These are phyloP conservation scores for Anthoceros angustus DNA, from an alignment of 225 moss, liverwort and hornwort genomes.

Conservation along the genomic window DNA sequence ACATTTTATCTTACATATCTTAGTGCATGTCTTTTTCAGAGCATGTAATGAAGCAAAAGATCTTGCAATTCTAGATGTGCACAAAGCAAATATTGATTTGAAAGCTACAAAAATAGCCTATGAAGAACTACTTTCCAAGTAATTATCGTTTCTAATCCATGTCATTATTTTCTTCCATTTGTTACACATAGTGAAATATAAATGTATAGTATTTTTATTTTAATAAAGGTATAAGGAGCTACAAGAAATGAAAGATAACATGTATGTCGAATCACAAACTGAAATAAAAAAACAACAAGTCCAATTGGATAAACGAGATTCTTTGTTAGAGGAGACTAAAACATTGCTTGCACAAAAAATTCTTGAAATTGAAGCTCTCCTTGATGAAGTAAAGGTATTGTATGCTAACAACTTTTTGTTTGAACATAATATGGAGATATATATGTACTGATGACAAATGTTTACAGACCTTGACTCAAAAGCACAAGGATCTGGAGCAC, in stretches of 20 bases:
- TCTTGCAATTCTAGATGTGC: constrained; percentile 44
- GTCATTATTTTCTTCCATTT: background rate
- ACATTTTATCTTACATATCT: background rate
- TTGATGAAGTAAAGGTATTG: too few species aligned
- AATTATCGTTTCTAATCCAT: background rate
- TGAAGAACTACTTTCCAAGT: constrained; percentile 57
- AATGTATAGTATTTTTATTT: background rate
- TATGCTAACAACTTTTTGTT: too few species aligned
- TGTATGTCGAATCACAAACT: background rate
- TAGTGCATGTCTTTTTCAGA: constrained; percentile 17
- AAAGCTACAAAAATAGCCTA: constrained; percentile 36
- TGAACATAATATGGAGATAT: too few species aligned
- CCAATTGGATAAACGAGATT: too few species aligned
- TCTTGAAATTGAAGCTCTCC: background rate
- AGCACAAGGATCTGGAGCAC: too few species aligned
- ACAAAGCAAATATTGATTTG: constrained; percentile 29
- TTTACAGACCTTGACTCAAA: too few species aligned
- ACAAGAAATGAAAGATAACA: background rate
- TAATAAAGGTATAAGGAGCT: background rate
- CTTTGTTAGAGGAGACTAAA: background rate
- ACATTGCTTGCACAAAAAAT: background rate
- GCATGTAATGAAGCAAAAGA: constrained; percentile 63
- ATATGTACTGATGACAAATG: too few species aligned
- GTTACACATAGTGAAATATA: background rate
- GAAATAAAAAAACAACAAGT: background rate